Conservation (phyloP, 2,329 filamentous ascomycete genomes). For the Cercospora sp. region DNA sequence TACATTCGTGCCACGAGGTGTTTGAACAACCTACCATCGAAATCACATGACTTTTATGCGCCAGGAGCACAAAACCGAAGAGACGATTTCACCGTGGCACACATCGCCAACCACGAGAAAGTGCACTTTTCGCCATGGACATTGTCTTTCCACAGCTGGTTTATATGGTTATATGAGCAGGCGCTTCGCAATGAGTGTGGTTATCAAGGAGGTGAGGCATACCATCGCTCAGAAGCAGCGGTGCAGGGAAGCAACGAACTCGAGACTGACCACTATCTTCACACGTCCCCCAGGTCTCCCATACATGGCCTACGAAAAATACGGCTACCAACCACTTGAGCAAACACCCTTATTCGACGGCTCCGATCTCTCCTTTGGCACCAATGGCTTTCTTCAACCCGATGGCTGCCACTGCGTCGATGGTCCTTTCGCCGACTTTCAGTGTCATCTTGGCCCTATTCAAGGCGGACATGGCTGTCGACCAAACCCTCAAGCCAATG, state of each 20-base stretch:
- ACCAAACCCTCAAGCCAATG: conserved; percentile 36
- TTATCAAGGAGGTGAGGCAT: conserved; percentile 13
- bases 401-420: conserved; percentile 57
- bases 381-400: conserved; percentile 27
- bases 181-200: conserved; percentile 44
- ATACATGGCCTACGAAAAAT: conserved; percentile 57
- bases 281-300: conserved; percentile 31
- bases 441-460: conserved; percentile 53
- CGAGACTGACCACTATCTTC: neutral
- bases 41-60: conserved; percentile 17
- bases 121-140: conserved; percentile 33
- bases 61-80: conserved; percentile 26
- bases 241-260: conserved; percentile 35
- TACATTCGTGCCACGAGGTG: conserved; percentile 34
- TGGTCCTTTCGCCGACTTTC: conserved; percentile 53
- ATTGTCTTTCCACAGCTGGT: conserved; percentile 45
- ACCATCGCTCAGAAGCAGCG: neutral
- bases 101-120: conserved; percentile 29
- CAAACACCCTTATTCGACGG: conserved; percentile 58
- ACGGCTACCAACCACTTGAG: conserved; percentile 41
- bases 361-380: conserved; percentile 44
- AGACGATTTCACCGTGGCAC: conserved; percentile 34
- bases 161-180: conserved; percentile 46
- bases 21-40: conserved; percentile 25
- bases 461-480: conserved; percentile 27